Conservation (phyloP, 2,329 filamentous ascomycete genomes). For the Monosporascus cannonballus region DNA sequence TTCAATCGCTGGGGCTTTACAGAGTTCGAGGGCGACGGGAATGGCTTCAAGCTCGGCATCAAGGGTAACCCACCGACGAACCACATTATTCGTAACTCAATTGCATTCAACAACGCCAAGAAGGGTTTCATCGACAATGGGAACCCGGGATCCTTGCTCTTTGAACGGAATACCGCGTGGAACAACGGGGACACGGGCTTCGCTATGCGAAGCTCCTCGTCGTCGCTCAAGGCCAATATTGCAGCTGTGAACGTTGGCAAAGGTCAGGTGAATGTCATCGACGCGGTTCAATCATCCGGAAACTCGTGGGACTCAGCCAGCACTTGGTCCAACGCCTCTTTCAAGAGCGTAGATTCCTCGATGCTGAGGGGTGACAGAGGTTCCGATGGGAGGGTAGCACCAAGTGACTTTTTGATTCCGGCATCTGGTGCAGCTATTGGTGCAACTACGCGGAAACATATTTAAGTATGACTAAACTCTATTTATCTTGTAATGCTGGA, state of each 20-base stretch:
- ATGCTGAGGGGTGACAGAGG: constrained; percentile 30
- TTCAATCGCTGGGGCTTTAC: constrained; percentile 37
- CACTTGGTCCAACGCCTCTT: constrained; percentile 33
- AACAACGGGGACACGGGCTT: constrained; percentile 37
- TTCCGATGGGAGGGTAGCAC: constrained; percentile 29
- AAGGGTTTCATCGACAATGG: constrained; percentile 42
- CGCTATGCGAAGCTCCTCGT: constrained; percentile 29
- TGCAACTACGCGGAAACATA: constrained; percentile 26
- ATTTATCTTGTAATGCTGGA: too few relatives aligned
- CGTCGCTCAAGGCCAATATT: constrained; percentile 32
- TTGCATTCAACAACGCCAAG: constrained; percentile 34
- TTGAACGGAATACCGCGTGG: constrained; percentile 39
- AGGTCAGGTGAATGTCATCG: constrained; percentile 18
- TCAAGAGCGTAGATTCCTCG: constrained; percentile 29
- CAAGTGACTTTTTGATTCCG: constrained; percentile 34
- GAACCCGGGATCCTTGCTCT: constrained; percentile 32
- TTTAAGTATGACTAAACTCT: neutral
- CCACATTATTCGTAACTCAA: constrained; percentile 36
- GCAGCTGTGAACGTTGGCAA: constrained; percentile 28
- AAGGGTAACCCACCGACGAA: constrained; percentile 33
- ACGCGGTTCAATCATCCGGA: constrained; percentile 21
- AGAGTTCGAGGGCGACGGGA: constrained; percentile 39
- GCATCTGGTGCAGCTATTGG: constrained; percentile 30
- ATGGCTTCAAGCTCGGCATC: constrained; percentile 40
- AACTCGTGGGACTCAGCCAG: constrained; percentile 35